A percentile compares a stretch with the other conserved stretches of the same genome.
These are phyloP conservation scores for Hymenoscyphus infarciens DNA, from an alignment of 2,329 filamentous ascomycete genomes.

Conservation along the genomic window DNA sequence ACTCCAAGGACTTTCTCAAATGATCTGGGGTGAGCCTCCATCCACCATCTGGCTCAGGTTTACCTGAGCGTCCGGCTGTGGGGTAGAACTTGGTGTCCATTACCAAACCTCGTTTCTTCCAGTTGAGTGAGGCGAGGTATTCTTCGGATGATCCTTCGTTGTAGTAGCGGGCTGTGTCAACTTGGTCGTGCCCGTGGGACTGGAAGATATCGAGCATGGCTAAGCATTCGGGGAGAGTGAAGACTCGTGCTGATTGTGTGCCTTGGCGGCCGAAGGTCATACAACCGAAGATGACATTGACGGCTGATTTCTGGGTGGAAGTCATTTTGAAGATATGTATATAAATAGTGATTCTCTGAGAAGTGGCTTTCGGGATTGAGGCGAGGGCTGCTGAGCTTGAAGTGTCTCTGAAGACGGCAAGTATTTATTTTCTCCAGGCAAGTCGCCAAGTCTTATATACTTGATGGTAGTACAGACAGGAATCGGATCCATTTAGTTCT, in stretches of 20 bases:
- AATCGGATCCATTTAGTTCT: background rate
- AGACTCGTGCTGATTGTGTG: slow-evolving; percentile 8
- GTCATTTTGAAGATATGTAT: background rate
- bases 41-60: slow-evolving; percentile 33
- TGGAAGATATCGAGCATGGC: slow-evolving; percentile 62
- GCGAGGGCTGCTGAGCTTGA: background rate
- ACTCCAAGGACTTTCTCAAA: slow-evolving; percentile 48
- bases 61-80: background rate
- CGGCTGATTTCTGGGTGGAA: slow-evolving; percentile 5
- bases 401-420: no score
- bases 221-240: slow-evolving; percentile 47
- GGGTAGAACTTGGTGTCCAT: slow-evolving; percentile 54
- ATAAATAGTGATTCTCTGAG: background rate
- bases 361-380: background rate
- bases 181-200: slow-evolving; percentile 62
- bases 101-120: slow-evolving; percentile 60
- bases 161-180: slow-evolving; percentile 67
- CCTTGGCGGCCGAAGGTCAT: slow-evolving; percentile 19
- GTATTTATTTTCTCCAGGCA: no score
- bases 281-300: slow-evolving; percentile 17
- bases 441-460: no score
- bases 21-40: slow-evolving; percentile 52
- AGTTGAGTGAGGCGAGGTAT: slow-evolving; percentile 55
- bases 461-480: no score
- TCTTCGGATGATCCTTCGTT: slow-evolving; percentile 62